phyloP scores from a whole-genome alignment of 768 basidiomycete genomes.

The Leccinellum rugosiceps region DNA sequence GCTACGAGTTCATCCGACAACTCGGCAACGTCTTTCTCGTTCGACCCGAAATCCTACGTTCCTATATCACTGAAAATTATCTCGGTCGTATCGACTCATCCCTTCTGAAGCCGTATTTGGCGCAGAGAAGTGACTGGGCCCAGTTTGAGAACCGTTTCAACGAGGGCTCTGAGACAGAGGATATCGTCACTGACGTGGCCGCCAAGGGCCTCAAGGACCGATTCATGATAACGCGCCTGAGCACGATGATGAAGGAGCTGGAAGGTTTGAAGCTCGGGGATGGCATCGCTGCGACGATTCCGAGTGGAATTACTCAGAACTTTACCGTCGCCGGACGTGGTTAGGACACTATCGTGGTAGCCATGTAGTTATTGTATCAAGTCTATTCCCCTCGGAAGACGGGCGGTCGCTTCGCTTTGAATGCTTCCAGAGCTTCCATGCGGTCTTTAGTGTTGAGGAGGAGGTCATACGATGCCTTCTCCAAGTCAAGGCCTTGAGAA shows the following conservation, averaged over 20 bases:
- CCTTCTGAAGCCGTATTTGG: constrained; percentile 86
- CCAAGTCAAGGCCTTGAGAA: constrained; percentile 82
- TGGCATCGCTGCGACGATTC: constrained; percentile 56
- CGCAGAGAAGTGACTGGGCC: constrained; percentile 87
- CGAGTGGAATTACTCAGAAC: constrained; percentile 52
- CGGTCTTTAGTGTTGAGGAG: constrained; percentile 75
- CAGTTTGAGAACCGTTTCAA: constrained; percentile 82
- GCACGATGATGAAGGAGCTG: constrained; percentile 85
- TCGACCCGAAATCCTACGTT: constrained; percentile 89
- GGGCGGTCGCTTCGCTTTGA: constrained; percentile 78
- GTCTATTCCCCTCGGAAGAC: constrained; percentile 75
- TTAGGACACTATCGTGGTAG: constrained; percentile 27
- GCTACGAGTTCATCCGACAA: constrained; percentile 97
- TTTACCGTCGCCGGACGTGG: constrained; percentile 46
- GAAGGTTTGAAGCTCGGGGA: constrained; percentile 64
- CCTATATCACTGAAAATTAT: constrained; percentile 93
- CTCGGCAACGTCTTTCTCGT: constrained; percentile 97
- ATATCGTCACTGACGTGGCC: constrained; percentile 37
- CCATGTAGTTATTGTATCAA: not conserved
- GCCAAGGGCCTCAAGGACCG: constrained; percentile 53
- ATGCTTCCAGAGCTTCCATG: constrained; percentile 79
- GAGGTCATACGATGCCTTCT: constrained; percentile 79
- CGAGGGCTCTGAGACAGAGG: constrained; percentile 46
- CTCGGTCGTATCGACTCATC: constrained; percentile 87
- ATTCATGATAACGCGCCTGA: constrained; percentile 65